phyloP scores from a whole-genome alignment of 768 basidiomycete genomes.

The Rhizopogon salebrosus region DNA sequence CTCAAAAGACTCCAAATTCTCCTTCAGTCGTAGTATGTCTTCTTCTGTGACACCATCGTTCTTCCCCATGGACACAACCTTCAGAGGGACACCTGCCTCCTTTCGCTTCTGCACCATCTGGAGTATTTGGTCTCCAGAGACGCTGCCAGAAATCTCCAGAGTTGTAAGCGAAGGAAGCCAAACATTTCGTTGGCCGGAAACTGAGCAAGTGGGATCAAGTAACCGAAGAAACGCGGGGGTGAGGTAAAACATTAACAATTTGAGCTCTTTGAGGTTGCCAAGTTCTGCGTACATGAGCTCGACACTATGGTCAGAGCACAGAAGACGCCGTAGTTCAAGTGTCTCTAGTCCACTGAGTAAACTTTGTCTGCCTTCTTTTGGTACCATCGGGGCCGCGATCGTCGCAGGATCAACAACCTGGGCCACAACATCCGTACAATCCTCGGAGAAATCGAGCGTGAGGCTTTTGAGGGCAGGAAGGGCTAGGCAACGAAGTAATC shows the following conservation, averaged over 20 bases:
- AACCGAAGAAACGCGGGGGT: slow-evolving; percentile 20
- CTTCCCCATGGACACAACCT: slow-evolving; percentile 39
- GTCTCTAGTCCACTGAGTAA: slow-evolving; percentile 41
- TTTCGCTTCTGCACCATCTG: slow-evolving; percentile 39
- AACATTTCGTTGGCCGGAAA: neutral
- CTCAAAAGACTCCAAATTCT: slow-evolving; percentile 46
- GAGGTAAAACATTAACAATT: slow-evolving; percentile 32
- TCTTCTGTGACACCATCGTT: slow-evolving; percentile 34
- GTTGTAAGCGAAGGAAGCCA: slow-evolving; percentile 49
- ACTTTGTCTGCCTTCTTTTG: too few species aligned
- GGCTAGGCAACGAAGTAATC: slow-evolving; percentile 19
- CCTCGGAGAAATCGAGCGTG: slow-evolving; percentile 51
- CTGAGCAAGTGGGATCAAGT: slow-evolving; percentile 6
- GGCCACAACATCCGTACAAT: slow-evolving; percentile 45
- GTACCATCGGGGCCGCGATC: slow-evolving; percentile 11
- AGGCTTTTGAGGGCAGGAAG: slow-evolving; percentile 33
- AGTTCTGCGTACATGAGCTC: slow-evolving; percentile 44
- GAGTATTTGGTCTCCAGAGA: slow-evolving; percentile 37
- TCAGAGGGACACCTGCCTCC: slow-evolving; percentile 40
- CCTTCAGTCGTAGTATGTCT: slow-evolving; percentile 47
- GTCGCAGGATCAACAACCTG: slow-evolving; percentile 29
- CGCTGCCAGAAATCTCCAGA: slow-evolving; percentile 41
- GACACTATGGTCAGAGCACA: slow-evolving; percentile 30
- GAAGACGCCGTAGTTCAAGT: slow-evolving; percentile 49
- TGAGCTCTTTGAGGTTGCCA: slow-evolving; percentile 37